Evolutionary conservation across 2,329 filamentous ascomycete species (phyloP).

Genomic region (Paecilomyces sp.): DNA sequence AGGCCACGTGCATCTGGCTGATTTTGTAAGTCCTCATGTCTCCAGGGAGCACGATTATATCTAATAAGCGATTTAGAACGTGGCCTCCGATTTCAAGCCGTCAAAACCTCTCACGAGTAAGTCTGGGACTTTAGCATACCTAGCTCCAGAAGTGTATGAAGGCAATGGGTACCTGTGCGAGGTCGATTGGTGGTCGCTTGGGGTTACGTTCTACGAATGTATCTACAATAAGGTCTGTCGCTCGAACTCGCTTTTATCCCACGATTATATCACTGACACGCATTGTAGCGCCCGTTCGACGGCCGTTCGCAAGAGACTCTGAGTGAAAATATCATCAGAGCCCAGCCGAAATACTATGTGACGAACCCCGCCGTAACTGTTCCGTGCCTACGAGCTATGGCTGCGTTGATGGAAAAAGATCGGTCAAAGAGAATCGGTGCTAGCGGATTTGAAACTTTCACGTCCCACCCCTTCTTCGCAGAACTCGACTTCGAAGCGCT

Average conservation of each 20-base stretch:
- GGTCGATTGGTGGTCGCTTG: constrained; percentile 97
- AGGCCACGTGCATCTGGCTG: constrained; percentile 92
- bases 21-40: constrained; percentile 65
- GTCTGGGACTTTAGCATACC: constrained; percentile 90
- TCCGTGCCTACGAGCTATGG: constrained; percentile 82
- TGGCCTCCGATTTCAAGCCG: constrained; percentile 85
- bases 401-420: constrained; percentile 73
- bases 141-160: constrained; percentile 90
- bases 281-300: constrained; percentile 74
- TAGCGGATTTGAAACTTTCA: constrained; percentile 75
- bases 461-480: constrained; percentile 81
- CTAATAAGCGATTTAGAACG: constrained; percentile 57
- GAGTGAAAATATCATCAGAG: constrained; percentile 71
- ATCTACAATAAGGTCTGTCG: constrained; percentile 87
- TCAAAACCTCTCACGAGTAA: constrained; percentile 85
- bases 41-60: neutral
- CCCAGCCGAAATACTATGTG: constrained; percentile 79
- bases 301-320: constrained; percentile 77
- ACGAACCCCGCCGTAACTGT: constrained; percentile 86
- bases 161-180: constrained; percentile 83
- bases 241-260: neutral
- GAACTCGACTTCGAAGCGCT: constrained; percentile 76
- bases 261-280: constrained; percentile 21
- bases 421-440: constrained; percentile 75
- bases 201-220: constrained; percentile 98